These are phyloP conservation scores for Penicillium sp. DNA, from an alignment of 2,329 filamentous ascomycete genomes.

Conservation along the genomic window DNA sequence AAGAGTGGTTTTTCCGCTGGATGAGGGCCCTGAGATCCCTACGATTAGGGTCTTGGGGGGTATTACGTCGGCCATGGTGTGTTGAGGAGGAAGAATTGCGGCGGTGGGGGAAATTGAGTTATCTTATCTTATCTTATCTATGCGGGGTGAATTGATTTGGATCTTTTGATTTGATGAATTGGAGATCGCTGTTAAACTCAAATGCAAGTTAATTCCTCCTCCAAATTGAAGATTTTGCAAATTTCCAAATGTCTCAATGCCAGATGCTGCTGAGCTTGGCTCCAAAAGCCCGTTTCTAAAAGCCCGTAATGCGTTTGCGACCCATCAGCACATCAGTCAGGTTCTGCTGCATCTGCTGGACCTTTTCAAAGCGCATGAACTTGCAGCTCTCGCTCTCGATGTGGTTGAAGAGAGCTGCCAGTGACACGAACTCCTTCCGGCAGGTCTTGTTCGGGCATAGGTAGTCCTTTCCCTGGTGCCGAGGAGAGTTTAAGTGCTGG, in stretches of 20 bases:
- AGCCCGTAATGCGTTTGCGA: no score
- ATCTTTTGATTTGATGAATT: no score
- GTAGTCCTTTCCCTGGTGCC: conserved; percentile 47
- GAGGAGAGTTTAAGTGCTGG: conserved; percentile 51
- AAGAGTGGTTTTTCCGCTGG: conserved; percentile 90
- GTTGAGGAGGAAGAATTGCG: neutral
- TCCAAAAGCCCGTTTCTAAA: no score
- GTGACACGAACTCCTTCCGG: conserved; percentile 32
- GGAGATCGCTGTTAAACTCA: no score
- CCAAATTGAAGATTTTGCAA: no score
- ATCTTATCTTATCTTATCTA: neutral
- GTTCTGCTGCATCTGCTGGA: conserved; percentile 36
- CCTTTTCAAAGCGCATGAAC: no score
- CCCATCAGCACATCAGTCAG: neutral
- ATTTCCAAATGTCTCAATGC: no score
- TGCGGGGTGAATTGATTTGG: no score
- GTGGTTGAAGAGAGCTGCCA: conserved; percentile 44
- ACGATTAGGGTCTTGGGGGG: conserved; percentile 53
- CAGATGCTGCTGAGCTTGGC: no score
- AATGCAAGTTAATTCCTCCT: no score
- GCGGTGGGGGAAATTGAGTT: neutral
- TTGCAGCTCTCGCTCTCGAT: conserved; percentile 44
- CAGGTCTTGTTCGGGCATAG: conserved; percentile 41
- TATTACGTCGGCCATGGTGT: neutral
- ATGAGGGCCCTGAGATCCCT: conserved; percentile 83